phyloP scores from a whole-genome alignment of 169 alveolate genomes.

The Plasmodium cynomolgi region DNA sequence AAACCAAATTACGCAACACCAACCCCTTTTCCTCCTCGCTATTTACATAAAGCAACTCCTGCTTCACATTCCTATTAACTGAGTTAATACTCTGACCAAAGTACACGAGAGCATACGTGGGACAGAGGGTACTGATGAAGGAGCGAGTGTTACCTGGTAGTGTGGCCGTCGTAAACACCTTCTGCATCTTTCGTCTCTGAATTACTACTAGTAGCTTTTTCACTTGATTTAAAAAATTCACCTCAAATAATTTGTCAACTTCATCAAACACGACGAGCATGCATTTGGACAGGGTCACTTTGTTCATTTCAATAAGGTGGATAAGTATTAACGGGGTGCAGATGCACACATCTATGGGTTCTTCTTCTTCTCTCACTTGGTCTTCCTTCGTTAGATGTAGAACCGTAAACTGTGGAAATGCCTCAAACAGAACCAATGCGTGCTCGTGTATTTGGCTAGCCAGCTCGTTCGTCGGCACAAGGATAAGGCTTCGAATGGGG shows the following conservation, averaged over 20 bases:
- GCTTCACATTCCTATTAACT: slow-evolving; percentile 64
- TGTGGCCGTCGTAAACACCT: slow-evolving; percentile 74
- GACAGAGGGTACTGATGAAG: slow-evolving; percentile 51
- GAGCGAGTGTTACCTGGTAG: slow-evolving; percentile 37
- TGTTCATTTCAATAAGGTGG: slow-evolving; percentile 22
- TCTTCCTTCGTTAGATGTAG: slow-evolving; percentile 11
- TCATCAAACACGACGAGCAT: slow-evolving; percentile 63
- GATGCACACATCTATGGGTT: slow-evolving; percentile 24
- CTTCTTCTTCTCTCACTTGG: slow-evolving; percentile 11
- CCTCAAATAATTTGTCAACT: slow-evolving; percentile 72
- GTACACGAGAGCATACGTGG: slow-evolving; percentile 37
- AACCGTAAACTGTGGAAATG: background rate
- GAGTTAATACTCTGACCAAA: slow-evolving; percentile 54
- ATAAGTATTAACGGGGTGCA: slow-evolving; percentile 52
- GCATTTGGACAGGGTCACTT: slow-evolving; percentile 52
- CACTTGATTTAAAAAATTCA: slow-evolving; percentile 28
- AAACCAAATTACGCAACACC: slow-evolving; percentile 45
- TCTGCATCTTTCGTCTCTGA: slow-evolving; percentile 47
- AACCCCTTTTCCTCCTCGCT: slow-evolving; percentile 51
- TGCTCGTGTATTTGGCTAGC: slow-evolving; percentile 68
- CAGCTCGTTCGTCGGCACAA: slow-evolving; percentile 59
- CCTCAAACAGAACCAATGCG: slow-evolving; percentile 35
- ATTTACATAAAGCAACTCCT: slow-evolving; percentile 64
- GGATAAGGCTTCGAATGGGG: slow-evolving; percentile 33
- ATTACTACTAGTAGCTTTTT: slow-evolving; percentile 14